These are phyloP conservation scores for Solanum hybrid DNA, from an alignment of 305 asterid species.

Conservation along the genomic window DNA sequence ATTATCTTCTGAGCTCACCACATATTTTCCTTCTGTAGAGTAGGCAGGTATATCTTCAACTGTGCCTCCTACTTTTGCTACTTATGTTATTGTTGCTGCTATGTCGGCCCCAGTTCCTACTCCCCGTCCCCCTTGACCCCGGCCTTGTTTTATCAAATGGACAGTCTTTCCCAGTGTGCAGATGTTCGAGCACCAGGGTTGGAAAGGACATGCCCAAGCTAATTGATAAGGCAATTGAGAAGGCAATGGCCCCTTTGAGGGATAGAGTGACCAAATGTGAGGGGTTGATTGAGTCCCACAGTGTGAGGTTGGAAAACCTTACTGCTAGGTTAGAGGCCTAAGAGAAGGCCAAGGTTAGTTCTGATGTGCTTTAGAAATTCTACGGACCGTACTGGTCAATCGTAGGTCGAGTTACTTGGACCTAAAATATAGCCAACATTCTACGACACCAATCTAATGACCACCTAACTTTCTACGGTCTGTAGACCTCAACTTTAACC, in stretches of 20 bases:
- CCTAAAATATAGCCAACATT: background rate
- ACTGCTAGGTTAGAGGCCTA: background rate
- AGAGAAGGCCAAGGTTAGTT: background rate
- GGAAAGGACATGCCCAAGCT: too few relatives aligned
- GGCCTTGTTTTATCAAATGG: background rate
- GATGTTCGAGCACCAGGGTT: background rate
- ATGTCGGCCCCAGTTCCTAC: background rate
- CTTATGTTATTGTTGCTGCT: background rate
- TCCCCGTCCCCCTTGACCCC: background rate
- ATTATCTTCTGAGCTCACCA: background rate
- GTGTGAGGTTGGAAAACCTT: background rate
- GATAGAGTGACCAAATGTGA: background rate
- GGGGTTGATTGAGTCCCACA: background rate
- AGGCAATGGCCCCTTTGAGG: background rate
- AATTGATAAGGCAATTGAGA: background rate
- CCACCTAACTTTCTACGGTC: background rate
- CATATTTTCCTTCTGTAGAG: background rate
- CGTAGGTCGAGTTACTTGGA: background rate
- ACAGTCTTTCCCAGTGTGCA: background rate
- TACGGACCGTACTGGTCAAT: background rate
- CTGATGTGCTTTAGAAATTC: background rate
- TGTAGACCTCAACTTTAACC: background rate
- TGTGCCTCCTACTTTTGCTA: background rate
- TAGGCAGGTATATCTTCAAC: background rate
- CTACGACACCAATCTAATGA: background rate